Evolutionary conservation across 129 eudicot genomes (phyloP).

Genomic region (Pseudognaphalium luteoalbum): DNA sequence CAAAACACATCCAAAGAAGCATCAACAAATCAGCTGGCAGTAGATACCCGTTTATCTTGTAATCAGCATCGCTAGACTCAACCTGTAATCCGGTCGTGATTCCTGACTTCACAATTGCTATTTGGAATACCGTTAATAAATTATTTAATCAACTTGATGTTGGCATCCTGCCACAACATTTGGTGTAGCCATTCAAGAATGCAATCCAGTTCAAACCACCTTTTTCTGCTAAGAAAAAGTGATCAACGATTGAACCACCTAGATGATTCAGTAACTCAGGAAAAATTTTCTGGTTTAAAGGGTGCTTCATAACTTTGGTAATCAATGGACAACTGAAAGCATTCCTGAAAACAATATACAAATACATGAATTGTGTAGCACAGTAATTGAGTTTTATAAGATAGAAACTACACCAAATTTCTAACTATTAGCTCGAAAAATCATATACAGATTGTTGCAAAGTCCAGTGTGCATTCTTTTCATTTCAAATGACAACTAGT

Average conservation of each 20-base stretch:
- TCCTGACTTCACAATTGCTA: constrained; percentile 56
- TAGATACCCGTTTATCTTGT: constrained; percentile 64
- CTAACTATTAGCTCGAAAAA: neutral
- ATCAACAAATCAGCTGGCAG: constrained; percentile 55
- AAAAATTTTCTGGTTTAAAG: constrained; percentile 38
- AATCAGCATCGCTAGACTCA: constrained; percentile 62
- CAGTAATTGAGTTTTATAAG: neutral
- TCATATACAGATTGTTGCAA: neutral
- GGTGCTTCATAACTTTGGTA: constrained; percentile 43
- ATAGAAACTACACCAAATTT: neutral
- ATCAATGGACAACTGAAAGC: constrained; percentile 50
- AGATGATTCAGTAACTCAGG: constrained; percentile 45
- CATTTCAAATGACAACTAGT: neutral
- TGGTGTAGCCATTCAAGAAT: constrained; percentile 66
- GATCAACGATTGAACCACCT: constrained; percentile 56
- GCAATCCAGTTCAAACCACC: constrained; percentile 71
- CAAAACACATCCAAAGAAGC: constrained; percentile 81
- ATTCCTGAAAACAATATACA: constrained; percentile 50
- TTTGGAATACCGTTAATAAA: constrained; percentile 49
- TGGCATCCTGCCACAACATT: constrained; percentile 65
- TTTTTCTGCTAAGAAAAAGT: constrained; percentile 56
- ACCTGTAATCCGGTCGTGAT: constrained; percentile 54
- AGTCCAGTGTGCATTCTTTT: neutral
- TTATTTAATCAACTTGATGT: constrained; percentile 53
- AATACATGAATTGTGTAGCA: neutral